Evolutionary conservation across 768 basidiomycete species (phyloP).

Genomic region (Auriscalpium microsporum): DNA sequence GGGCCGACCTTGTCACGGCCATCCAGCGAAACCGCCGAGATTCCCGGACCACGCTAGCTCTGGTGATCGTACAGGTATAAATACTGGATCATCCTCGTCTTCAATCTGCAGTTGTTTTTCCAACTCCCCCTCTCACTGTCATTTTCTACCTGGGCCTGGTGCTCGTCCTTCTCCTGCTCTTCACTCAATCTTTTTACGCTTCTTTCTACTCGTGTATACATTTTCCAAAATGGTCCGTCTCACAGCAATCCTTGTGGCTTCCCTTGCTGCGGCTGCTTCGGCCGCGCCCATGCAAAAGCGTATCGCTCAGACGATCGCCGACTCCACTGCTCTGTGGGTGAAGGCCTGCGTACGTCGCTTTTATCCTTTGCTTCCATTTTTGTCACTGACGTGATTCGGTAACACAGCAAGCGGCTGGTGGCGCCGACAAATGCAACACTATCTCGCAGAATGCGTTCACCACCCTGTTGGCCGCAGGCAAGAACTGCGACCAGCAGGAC

Average conservation of each 20-base stretch:
- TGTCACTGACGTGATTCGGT: background rate
- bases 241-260: background rate
- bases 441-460: slow-evolving; percentile 45
- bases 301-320: slow-evolving; percentile 40
- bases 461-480: slow-evolving; percentile 46
- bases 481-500: slow-evolving; percentile 35
- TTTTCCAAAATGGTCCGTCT: slow-evolving; percentile 3
- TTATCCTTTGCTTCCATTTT: background rate
- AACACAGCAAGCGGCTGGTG: slow-evolving; percentile 44
- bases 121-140: background rate
- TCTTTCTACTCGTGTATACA: background rate
- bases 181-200: background rate
- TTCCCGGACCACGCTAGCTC: no score
- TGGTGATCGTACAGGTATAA: background rate
- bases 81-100: slow-evolving; percentile 8
- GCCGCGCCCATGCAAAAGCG: slow-evolving; percentile 33
- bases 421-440: slow-evolving; percentile 46
- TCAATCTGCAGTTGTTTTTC: background rate
- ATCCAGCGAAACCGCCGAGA: no score
- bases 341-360: slow-evolving; percentile 39
- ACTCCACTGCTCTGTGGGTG: slow-evolving; percentile 42
- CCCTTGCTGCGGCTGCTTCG: background rate
- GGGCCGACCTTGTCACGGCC: no score
- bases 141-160: slow-evolving; percentile 4
- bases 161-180: background rate